Evolutionary conservation across 169 alveolate species (phyloP).

Genomic region (Pseudocohnilembus persalinus): DNA sequence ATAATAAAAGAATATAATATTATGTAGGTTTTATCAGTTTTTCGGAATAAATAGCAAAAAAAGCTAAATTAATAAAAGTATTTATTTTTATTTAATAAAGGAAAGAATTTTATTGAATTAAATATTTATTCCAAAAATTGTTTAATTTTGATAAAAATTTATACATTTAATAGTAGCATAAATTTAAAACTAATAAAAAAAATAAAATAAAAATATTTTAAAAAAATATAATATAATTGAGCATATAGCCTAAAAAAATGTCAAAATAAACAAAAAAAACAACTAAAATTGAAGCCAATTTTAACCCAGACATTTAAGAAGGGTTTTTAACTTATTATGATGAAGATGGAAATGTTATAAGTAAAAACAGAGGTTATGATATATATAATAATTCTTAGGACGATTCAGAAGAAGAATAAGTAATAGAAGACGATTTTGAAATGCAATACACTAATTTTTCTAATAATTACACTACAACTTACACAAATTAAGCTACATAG

Average conservation of each 20-base stretch:
- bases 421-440: conserved; percentile 1
- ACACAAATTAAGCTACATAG: neutral
- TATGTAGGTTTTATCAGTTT: too few species aligned
- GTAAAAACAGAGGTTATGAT: neutral
- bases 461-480: neutral
- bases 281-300: conserved; percentile 2
- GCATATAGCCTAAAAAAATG: neutral
- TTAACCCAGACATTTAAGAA: neutral
- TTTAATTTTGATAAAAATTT: neutral
- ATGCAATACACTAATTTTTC: neutral
- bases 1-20: too few species aligned
- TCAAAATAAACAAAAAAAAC: neutral
- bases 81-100: too few species aligned
- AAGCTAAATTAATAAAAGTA: too few species aligned
- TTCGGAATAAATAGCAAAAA: too few species aligned
- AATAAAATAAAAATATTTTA: too few species aligned
- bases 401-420: conserved; percentile 1
- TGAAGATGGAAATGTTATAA: neutral
- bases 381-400: too few species aligned
- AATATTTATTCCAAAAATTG: neutral
- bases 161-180: too few species aligned
- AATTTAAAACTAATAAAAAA: too few species aligned
- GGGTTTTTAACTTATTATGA: neutral
- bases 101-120: neutral
- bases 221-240: neutral